These are phyloP conservation scores for Phialophora verrucosa DNA, from an alignment of 2,329 filamentous ascomycete genomes.

Conservation along the genomic window DNA sequence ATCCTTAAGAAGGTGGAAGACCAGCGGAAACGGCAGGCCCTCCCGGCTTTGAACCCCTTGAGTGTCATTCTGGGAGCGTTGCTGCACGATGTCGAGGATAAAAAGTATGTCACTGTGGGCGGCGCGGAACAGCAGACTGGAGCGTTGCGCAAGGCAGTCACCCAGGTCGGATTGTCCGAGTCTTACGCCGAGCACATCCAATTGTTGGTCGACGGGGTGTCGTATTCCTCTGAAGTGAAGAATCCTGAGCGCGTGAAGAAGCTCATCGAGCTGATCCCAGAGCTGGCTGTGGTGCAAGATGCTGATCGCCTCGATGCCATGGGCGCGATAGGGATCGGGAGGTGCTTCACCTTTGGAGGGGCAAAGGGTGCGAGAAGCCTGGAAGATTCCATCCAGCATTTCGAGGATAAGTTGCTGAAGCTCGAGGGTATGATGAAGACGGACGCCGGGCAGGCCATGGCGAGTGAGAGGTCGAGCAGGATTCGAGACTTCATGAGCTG, in stretches of 20 bases:
- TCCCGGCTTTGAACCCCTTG: constrained; percentile 32
- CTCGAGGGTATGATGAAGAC: constrained; percentile 68
- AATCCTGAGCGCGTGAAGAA: constrained; percentile 65
- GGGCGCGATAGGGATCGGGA: constrained; percentile 81
- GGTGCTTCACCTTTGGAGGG: constrained; percentile 78
- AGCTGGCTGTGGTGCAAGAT: constrained; percentile 86
- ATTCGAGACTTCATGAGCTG: constrained; percentile 57
- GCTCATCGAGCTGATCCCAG: constrained; percentile 70
- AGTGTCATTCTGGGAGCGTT: constrained; percentile 40
- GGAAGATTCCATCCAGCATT: constrained; percentile 72
- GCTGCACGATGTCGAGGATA: constrained; percentile 42
- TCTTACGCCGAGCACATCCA: constrained; percentile 67
- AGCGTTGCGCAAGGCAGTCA: constrained; percentile 28
- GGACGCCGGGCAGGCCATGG: constrained; percentile 57
- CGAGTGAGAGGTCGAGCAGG: constrained; percentile 55
- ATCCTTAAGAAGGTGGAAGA: constrained; percentile 62
- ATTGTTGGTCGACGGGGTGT: constrained; percentile 74
- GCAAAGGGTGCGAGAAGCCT: constrained; percentile 60
- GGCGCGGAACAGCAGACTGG: constrained; percentile 22
- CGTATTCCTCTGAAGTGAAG: constrained; percentile 74
- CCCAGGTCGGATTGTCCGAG: constrained; percentile 31
- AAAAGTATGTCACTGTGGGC: constrained; percentile 37
- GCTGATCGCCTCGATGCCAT: constrained; percentile 91
- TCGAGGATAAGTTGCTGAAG: constrained; percentile 74
- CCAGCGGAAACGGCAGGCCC: constrained; percentile 20